Percentiles rank a stretch among this genome's conserved stretches.
phyloP scores from a whole-genome alignment of 768 basidiomycete species.

The Lactarius sp. region DNA sequence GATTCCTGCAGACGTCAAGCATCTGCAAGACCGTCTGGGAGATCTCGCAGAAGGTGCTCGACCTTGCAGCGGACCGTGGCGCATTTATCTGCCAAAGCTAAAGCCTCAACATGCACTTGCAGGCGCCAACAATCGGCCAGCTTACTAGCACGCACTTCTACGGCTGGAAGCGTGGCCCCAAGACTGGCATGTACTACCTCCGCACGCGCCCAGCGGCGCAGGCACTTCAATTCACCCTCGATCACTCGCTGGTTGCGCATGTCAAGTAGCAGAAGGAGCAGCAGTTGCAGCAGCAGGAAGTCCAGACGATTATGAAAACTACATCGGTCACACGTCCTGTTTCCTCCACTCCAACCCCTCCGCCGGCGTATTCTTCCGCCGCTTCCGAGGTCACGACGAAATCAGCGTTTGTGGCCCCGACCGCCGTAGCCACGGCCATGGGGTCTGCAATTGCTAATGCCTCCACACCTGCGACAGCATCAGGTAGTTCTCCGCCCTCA shows the following conservation, averaged over 20 bases:
- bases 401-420: background rate
- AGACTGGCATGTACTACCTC: constrained; percentile 99
- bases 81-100: constrained; percentile 98
- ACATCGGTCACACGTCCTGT: background rate
- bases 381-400: background rate
- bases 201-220: constrained; percentile 91
- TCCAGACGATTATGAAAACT: background rate
- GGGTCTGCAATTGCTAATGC: background rate
- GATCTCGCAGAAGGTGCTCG: constrained; percentile 94
- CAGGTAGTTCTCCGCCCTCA: constrained; percentile 30
- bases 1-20: constrained; percentile 86
- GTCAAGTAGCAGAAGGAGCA: constrained; percentile 44
- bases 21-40: constrained; percentile 99
- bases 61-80: constrained; percentile 97
- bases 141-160: constrained; percentile 97
- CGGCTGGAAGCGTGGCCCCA: constrained; percentile 99
- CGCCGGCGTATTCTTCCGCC: constrained; percentile 5
- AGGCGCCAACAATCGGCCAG: constrained; percentile 85
- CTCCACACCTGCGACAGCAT: constrained; percentile 22
- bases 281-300: constrained; percentile 15
- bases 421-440: background rate
- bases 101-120: constrained; percentile 89
- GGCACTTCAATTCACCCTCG: constrained; percentile 97
- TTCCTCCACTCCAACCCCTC: background rate
- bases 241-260: constrained; percentile 68